Base-by-base conservation (phyloP, 2,329 filamentous ascomycete genomes). In the Macrophomina phaseolina region DNA sequence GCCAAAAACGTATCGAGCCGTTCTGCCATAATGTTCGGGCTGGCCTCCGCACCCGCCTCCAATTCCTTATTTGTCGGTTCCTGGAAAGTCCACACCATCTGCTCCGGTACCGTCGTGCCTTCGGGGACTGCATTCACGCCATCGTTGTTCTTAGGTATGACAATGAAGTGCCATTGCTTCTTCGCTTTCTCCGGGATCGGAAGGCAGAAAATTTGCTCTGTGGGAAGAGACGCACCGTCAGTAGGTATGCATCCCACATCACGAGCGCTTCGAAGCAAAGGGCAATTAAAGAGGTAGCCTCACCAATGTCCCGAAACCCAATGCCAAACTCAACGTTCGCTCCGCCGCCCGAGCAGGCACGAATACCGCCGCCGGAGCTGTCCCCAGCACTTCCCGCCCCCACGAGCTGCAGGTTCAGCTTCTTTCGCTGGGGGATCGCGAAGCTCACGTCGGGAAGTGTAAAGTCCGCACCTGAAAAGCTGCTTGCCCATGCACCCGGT, bases 101-200 rank as follows among this genome's bases (percentile, higher is more conserved):
- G 82, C 69, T 89, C 87, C 8, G 80, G 70, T 16, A 74, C 75
- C 14, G 73, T 70, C 16, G 75, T 53, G 38, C 79, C 77, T n/a
- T 81, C 79, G 1, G 82, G 80, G 1, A 76, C 68, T 2, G 79
- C 73, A 32, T 78, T 82, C 28, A 86, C 79, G 46, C 83, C 83
- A 70, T 86, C 80, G 18, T 79, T 82, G 61, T 82, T 79, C 34
- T 81, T 76, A 2, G 87, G 86, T 48, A 90, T 81, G 49, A 90
- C 76, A 71, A 87, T 84, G 73, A 89, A 89, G 71, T 87, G 88
- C 76, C 86, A 86, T 71, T 89, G 86, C 65, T 85, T 84, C 68
- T 88, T 85, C 4, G 86, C 83, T 72, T 89, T 90, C 71, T 90
- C 88, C 5, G 88, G 88, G 2, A 90, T 84, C 0, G 87, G 87